Conservation (phyloP, 2,329 filamentous ascomycete species). For the Microdochium paspali region DNA sequence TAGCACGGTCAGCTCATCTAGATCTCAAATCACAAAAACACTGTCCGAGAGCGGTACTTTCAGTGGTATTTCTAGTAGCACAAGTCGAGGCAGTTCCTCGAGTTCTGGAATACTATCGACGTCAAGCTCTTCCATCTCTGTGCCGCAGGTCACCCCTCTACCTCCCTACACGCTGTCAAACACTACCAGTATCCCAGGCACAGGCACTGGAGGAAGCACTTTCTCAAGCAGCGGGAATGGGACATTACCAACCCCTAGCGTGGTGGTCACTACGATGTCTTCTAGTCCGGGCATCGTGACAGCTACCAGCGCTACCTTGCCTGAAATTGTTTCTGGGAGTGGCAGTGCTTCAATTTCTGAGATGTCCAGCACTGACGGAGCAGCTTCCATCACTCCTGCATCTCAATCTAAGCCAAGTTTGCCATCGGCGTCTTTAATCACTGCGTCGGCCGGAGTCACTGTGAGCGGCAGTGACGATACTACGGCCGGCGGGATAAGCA, state of each 20-base stretch:
- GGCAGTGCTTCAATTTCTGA: not conserved
- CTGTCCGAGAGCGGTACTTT: not conserved
- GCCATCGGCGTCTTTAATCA: not conserved
- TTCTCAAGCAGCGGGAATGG: not conserved
- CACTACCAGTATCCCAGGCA: not conserved
- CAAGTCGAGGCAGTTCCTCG: not conserved
- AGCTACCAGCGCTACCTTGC: not conserved
- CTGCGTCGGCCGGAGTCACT: not conserved
- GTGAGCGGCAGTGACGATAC: not conserved
- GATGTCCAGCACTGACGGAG: not conserved
- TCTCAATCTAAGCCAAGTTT: too few relatives aligned
- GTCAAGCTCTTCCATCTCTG: not conserved
- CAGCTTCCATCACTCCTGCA: not conserved
- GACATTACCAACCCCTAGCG: not conserved
- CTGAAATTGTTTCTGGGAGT: not conserved
- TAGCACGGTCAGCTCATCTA: not conserved
- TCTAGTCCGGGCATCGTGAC: not conserved
- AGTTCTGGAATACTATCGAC: not conserved
- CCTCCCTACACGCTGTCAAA: not conserved
- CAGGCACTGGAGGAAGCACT: not conserved
- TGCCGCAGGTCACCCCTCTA: slow-evolving; percentile 1
- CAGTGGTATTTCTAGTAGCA: not conserved
- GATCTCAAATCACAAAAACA: not conserved
- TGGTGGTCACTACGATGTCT: not conserved
- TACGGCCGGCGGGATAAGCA: not conserved